Evolutionary conservation across 495 filamentous ascomycete species (phyloP).

Genomic region (Trichocladium antarcticum): DNA sequence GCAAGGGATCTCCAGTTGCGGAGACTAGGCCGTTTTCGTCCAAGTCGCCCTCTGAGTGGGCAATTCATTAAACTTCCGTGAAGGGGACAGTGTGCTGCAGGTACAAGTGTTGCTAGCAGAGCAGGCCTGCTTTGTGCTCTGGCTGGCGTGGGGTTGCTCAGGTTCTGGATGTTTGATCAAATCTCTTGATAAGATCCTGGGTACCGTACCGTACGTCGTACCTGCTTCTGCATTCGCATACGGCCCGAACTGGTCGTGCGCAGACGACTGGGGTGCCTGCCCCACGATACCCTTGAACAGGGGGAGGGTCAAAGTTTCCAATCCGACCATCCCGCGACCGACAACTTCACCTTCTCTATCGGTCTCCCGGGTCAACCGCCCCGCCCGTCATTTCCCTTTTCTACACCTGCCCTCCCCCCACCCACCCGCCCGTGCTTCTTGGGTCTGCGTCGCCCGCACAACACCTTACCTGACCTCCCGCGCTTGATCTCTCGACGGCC

Average conservation of each 20-base stretch:
- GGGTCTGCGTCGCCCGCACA: not conserved
- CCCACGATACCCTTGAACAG: conserved; percentile 1
- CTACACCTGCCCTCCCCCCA: not conserved
- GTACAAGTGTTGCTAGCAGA: no score
- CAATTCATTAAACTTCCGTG: not conserved
- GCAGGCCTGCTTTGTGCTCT: no score
- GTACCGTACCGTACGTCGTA: no score
- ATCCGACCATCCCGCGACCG: not conserved
- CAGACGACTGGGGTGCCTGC: no score
- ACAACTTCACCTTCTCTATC: conserved; percentile 1
- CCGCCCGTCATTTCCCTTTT: conserved; percentile 5
- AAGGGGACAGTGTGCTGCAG: no score
- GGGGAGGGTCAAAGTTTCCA: conserved; percentile 1
- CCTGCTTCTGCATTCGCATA: no score
- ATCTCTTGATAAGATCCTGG: no score
- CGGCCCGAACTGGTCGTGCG: no score
- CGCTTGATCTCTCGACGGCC: not conserved
- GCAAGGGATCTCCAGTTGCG: no score
- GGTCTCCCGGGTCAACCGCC: conserved; percentile 2
- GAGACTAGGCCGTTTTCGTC: conserved; percentile 7
- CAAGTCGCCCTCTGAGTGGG: not conserved
- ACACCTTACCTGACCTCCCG: not conserved
- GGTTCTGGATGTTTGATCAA: no score
- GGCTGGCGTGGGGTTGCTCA: no score
- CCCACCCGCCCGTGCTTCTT: not conserved